phyloP scores from a whole-genome alignment of 306 rosid genomes.

The Casuarina cunninghamiana region DNA sequence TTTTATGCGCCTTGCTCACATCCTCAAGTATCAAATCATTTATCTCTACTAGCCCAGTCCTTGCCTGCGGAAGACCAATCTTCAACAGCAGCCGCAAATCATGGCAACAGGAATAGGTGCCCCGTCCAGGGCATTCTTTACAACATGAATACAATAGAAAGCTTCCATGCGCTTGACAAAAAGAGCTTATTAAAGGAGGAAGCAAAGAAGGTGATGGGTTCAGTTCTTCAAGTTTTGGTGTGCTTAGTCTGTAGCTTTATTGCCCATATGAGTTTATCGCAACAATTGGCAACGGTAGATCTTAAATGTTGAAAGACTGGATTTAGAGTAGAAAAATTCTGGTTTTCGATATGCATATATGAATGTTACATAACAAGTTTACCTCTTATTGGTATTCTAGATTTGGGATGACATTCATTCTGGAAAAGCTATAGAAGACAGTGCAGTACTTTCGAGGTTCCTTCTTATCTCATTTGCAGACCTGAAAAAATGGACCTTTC shows the following conservation, averaged over 20 bases:
- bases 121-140: slow-evolving; percentile 70
- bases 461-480: slow-evolving; percentile 92
- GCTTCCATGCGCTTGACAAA: slow-evolving; percentile 76
- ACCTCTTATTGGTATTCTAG: slow-evolving; percentile 39
- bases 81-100: slow-evolving; percentile 34
- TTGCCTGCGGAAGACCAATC: slow-evolving; percentile 70
- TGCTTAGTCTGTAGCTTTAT: not conserved
- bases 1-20: slow-evolving; percentile 93
- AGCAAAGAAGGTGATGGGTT: slow-evolving; percentile 65
- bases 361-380: slow-evolving; percentile 24
- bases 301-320: not conserved
- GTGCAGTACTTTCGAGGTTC: slow-evolving; percentile 80
- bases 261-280: slow-evolving; percentile 7
- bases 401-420: slow-evolving; percentile 87
- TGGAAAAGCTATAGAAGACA: slow-evolving; percentile 81
- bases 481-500: slow-evolving; percentile 86
- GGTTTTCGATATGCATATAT: not conserved
- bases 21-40: slow-evolving; percentile 75
- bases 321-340: not conserved
- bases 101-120: slow-evolving; percentile 80
- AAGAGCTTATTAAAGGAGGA: slow-evolving; percentile 57
- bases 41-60: slow-evolving; percentile 77
- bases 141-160: slow-evolving; percentile 84
- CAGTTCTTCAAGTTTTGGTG: not conserved
- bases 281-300: not conserved